Base-by-base conservation (phyloP, 2,329 filamentous ascomycete genomes). In the Colletotrichum zoysiae region DNA sequence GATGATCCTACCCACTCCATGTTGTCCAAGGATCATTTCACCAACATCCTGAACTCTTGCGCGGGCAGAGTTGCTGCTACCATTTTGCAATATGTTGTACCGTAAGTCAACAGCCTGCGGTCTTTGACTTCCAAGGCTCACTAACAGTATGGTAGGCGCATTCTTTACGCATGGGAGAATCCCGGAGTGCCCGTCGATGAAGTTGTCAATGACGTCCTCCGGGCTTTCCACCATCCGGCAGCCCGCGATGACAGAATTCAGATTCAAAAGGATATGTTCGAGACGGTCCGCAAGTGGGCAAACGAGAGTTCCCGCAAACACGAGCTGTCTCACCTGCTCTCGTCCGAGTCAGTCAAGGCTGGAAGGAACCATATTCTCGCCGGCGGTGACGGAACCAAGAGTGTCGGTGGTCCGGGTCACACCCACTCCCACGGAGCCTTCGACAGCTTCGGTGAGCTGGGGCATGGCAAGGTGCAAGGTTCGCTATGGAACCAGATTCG, bases 91-190 rank as follows among this genome's bases (percentile, higher is more conserved):
- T 98, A 97, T 77, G 90, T 93, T 42, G 93, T 95, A 1, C 95
- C 95, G 86, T 90, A 83, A 83, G 87, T 84, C 50, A 46, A 23
- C 33, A 5, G 9, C 5, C 6, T 51, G 40, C 5, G 20, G 30
- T 18, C 18, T 12, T 35, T n/a, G 6, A 23, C 38, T 30, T 35
- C 30, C 2, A 23, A 44, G 56, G 20, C 33, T 51, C 20, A 20
- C 77, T 82, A 65, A 82, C 66, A 23, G 40, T 30, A 48, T 53
- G 12, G 35, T 74, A 90, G 88, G 2, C 93, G 95, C 44, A 84
- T 98, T 59, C 86, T 99, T 26, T 97, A 95, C 78, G 95, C 95
- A 4, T 98, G 95, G 94, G 93, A 98, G 75, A 93, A 98, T 79
- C 89, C 92, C 3, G 90, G 92, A 55, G 91, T 97, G 0, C 90